Evolutionary conservation across 2,329 filamentous ascomycete species (phyloP), one percentile per base, ranked within the genome.

Genomic region (Clonostachys solani): DNA sequence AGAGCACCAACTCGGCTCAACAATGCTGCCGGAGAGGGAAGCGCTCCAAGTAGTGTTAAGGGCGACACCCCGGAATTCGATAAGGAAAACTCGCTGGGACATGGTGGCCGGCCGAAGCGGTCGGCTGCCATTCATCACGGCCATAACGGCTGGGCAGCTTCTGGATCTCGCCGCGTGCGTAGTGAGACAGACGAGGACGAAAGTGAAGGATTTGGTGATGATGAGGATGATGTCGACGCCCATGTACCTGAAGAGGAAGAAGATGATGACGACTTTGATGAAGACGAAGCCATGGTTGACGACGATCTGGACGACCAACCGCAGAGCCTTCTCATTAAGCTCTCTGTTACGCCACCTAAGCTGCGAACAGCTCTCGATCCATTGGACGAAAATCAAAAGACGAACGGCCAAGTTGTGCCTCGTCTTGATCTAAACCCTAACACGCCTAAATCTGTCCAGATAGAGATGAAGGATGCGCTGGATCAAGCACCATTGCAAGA

Each of bases 201-300:
- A 46, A 84, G 82, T 50, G 86, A 89, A 53, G 89, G 83, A 60
- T 85, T 86, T 44, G 87, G 84, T 12, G 87, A 87, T 47, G 87
- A 91, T 49, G 86, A 87, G 48, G 83, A 86, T 36, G 80, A 89
- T 47, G 80, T 77, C 23, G 82, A 84, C 23, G 84, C 84, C 6
- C 84, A 88, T 45, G 74, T 85, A 16, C 78, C 81, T 0, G 74
- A 80, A 45, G 79, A 78, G 41, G 71, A 72, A 5, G 80, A 84
- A 34, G 82, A 84, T 5, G 80, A 84, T 35, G 75, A 81, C 2
- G 73, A 78, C 15, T 71, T 74, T n/a, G 78, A 83, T 37, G 80
- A 81, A 46, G 75, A 77, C 12, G 77, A 77, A 37, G 69, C 69
- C 36, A 75, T 81, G 60, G 71, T 71, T 12, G 78, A 83, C 37